Evolutionary conservation across 768 basidiomycete species (phyloP).

Genomic region (Tephrocybe sp.): DNA sequence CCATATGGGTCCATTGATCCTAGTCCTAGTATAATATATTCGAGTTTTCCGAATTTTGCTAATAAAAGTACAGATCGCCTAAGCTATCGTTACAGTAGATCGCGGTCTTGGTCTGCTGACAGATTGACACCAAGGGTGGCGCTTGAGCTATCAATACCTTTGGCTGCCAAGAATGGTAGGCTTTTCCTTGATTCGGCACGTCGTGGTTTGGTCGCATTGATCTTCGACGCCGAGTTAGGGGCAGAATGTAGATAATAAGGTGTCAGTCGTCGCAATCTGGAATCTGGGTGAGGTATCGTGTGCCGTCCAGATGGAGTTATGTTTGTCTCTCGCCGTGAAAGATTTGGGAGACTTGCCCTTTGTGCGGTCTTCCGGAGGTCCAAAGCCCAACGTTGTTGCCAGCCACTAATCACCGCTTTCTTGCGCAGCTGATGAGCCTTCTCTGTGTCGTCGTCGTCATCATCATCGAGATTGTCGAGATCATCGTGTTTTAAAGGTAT

Average conservation of each 20-base stretch:
- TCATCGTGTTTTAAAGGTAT: slow-evolving; percentile 24
- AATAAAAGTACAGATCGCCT: no score
- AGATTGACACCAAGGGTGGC: background rate
- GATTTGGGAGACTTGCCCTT: slow-evolving; percentile 18
- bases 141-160: background rate
- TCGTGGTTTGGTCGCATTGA: slow-evolving; percentile 9
- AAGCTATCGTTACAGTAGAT: no score
- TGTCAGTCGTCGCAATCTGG: slow-evolving; percentile 11
- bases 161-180: slow-evolving; percentile 21
- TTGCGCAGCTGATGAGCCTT: slow-evolving; percentile 28
- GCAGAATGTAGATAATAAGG: slow-evolving; percentile 19
- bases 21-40: no score
- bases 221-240: slow-evolving; percentile 13
- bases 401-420: slow-evolving; percentile 48
- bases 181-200: slow-evolving; percentile 22
- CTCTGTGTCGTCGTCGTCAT: slow-evolving; percentile 26
- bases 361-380: slow-evolving; percentile 36
- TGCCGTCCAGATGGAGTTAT: slow-evolving; percentile 42
- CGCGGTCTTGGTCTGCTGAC: no score
- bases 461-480: slow-evolving; percentile 24
- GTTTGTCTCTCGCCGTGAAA: slow-evolving; percentile 44
- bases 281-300: slow-evolving; percentile 17
- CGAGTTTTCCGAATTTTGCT: no score
- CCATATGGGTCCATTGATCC: no score
- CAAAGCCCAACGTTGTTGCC: slow-evolving; percentile 52